Evolutionary conservation across 768 basidiomycete genomes (phyloP).

Genomic region (Lyophyllum decastes): DNA sequence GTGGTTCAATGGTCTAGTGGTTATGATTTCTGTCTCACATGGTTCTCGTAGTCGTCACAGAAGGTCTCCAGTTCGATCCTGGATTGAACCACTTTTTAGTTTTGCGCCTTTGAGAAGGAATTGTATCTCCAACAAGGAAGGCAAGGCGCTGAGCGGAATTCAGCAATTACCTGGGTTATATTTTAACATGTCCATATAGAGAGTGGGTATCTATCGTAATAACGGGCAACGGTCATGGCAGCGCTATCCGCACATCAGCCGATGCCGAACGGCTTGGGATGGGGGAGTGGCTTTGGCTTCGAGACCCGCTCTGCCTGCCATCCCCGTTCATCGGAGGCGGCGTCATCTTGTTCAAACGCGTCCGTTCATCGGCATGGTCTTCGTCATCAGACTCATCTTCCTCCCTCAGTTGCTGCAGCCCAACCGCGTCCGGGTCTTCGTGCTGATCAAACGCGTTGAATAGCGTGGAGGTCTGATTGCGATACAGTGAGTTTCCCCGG

Average conservation of each 20-base stretch:
- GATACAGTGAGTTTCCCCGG: constrained; percentile 66
- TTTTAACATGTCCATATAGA: constrained; percentile 18
- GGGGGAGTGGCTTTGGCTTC: constrained; percentile 60
- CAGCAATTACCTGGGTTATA: constrained; percentile 15
- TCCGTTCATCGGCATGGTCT: constrained; percentile 47
- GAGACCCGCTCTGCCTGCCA: constrained; percentile 38
- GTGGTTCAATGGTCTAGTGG: constrained; percentile 30
- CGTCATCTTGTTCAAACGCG: constrained; percentile 31
- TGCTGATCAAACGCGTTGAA: constrained; percentile 77
- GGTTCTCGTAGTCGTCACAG: constrained; percentile 32
- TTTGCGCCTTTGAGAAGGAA: no score
- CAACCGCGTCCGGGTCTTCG: constrained; percentile 44
- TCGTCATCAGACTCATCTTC: constrained; percentile 60
- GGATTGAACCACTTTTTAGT: constrained; percentile 36
- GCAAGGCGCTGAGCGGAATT: not conserved
- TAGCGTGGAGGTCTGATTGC: constrained; percentile 63
- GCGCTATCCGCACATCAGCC: constrained; percentile 16
- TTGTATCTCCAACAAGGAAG: not conserved
- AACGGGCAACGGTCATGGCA: constrained; percentile 7
- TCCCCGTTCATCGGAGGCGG: constrained; percentile 16
- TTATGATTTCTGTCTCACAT: constrained; percentile 43
- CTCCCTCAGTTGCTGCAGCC: constrained; percentile 66
- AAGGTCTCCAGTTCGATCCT: constrained; percentile 47
- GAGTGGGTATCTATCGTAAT: constrained; percentile 11
- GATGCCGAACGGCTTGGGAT: constrained; percentile 23